Evolutionary conservation across 352 stramenopile species (phyloP), one percentile per base, ranked within the genome.

Genomic region (Phytophthora palmivora): DNA sequence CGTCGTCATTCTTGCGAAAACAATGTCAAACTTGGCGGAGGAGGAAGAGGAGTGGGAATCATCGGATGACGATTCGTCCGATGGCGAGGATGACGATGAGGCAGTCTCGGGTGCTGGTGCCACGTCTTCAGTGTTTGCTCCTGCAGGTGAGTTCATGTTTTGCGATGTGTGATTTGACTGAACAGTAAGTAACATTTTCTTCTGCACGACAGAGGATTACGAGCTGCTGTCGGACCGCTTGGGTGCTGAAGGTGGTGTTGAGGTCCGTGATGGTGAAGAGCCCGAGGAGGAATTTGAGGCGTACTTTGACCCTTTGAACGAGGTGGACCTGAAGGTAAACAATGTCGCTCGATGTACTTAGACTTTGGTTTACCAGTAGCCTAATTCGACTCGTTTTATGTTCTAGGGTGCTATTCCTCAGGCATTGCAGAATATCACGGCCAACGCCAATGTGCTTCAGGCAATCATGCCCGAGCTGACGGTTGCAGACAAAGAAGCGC

Each of bases 1-100:
- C 16, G 74, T 90, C 14, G 76, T 89, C 9, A 78, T 90, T 42
- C 62, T 93, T 33, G 82, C 82, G 10, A 91, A 91, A 70, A 90
- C 84, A 10, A 73, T 89, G 61, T 67, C 68, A 12, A 79, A 90
- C 16, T 61, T 95, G 7, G 79, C 79, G 8, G 83, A 92, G 39
- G 85, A 94, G 0, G 82, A 92, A 57, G 85, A 94, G 10, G 82
- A 90, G 34, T 91, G 81, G 82, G 76, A 90, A 53, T 87, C 80
- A 6, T 88, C 79, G 21, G 80, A 91, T 10, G 80, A 88, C 12
- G 78, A 90, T n/a, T 88, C 73, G 24, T 86, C 74, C 12, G 84
- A 89, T 44, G 82, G 84, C 16, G 79, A 91, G 44, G 79, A 70
- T 9, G 71, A 81, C 14, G 69, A 72, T 15, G 70, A 70, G 1